Evolutionary conservation across 2,329 filamentous ascomycete species (phyloP).

Genomic region (Botrytis elliptica): DNA sequence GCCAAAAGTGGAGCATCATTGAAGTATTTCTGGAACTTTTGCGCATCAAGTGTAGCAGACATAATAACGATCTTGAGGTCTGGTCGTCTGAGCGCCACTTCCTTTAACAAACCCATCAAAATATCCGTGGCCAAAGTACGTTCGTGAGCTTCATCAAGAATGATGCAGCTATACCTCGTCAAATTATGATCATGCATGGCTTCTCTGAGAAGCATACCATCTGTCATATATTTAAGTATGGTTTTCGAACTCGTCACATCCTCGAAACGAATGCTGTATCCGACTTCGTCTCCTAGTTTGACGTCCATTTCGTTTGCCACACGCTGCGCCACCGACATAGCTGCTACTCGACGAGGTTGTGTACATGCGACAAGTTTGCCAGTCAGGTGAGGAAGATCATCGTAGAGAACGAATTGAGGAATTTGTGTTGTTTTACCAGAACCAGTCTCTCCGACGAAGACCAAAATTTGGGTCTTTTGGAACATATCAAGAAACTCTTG

Average conservation of each 20-base stretch:
- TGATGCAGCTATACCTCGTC: constrained; percentile 92
- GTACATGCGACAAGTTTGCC: constrained; percentile 95
- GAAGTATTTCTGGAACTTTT: constrained; percentile 98
- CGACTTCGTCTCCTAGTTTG: constrained; percentile 86
- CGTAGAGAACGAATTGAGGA: constrained; percentile 95
- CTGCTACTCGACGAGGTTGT: constrained; percentile 93
- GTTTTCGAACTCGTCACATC: constrained; percentile 88
- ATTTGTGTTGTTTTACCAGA: constrained; percentile 99
- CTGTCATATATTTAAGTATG: constrained; percentile 98
- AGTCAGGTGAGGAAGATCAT: constrained; percentile 84
- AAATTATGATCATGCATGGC: constrained; percentile 95
- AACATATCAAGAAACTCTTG: constrained; percentile 93
- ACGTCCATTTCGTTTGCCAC: constrained; percentile 97
- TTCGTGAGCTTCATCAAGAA: constrained; percentile 98
- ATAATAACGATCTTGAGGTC: constrained; percentile 99
- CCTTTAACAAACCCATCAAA: constrained; percentile 93
- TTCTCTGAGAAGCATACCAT: constrained; percentile 96
- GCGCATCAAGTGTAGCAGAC: constrained; percentile 94
- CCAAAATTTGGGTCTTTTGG: constrained; percentile 90
- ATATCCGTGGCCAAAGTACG: constrained; percentile 96
- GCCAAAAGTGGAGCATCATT: constrained; percentile 89
- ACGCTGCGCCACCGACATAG: constrained; percentile 98
- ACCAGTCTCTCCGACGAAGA: constrained; percentile 98
- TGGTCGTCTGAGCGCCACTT: constrained; percentile 74
- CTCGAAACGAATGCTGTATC: constrained; percentile 98